A percentile compares a stretch with the other conserved stretches of the same genome.
Conservation (phyloP, 495 filamentous ascomycete species). For the Penicillium waksmanii region DNA sequence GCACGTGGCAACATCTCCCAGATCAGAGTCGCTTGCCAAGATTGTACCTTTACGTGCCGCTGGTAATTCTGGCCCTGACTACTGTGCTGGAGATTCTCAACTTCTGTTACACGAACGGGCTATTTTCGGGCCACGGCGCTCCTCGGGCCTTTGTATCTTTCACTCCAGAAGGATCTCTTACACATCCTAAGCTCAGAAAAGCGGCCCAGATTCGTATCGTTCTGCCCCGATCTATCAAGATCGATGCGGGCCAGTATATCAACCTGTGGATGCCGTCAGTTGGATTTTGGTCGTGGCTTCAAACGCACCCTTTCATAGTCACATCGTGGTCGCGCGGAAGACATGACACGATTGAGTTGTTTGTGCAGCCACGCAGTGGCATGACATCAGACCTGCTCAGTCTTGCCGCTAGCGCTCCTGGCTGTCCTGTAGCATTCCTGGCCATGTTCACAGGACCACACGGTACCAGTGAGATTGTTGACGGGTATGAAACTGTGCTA, state of each 20-base stretch:
- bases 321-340: conserved; percentile 33
- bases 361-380: conserved; percentile 21
- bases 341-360: conserved; percentile 30
- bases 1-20: neutral
- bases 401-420: neutral
- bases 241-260: conserved; percentile 42
- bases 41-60: neutral
- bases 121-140: conserved; percentile 23
- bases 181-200: neutral
- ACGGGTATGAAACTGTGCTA: conserved; percentile 32
- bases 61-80: neutral
- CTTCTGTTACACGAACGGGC: conserved; percentile 29
- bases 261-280: conserved; percentile 41
- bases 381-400: conserved; percentile 3
- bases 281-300: conserved; percentile 33
- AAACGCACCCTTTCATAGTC: conserved; percentile 43
- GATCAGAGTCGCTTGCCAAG: neutral
- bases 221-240: conserved; percentile 26
- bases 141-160: conserved; percentile 25
- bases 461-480: conserved; percentile 22
- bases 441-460: conserved; percentile 35
- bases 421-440: conserved; percentile 13
- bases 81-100: neutral
- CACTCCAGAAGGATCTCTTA: conserved; percentile 4
- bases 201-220: conserved; percentile 25